A percentile compares a stretch with the other conserved stretches of the same genome.
Evolutionary conservation across 2,329 filamentous ascomycete species (phyloP).

Genomic region (Clarireedia hainanense): DNA sequence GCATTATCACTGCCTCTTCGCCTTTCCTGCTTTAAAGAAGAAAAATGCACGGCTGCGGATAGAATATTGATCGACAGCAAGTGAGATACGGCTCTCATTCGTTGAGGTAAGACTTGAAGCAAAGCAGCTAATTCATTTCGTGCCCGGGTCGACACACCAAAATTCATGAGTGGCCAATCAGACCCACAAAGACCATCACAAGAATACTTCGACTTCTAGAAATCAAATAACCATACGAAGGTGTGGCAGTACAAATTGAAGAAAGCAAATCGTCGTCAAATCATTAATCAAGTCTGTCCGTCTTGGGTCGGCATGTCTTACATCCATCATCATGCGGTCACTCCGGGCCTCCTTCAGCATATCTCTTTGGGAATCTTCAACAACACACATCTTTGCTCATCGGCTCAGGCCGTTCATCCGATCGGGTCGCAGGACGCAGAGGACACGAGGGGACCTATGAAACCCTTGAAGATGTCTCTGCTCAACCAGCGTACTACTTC

Average conservation of each 20-base stretch:
- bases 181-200: slow-evolving; percentile 1
- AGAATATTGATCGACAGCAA: neutral
- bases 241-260: slow-evolving; percentile 3
- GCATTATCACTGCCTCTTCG: slow-evolving; percentile 1
- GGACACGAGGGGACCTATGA: too few relatives aligned
- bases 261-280: neutral
- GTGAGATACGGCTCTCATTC: neutral
- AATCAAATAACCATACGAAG: neutral
- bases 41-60: neutral
- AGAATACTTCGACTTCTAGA: neutral
- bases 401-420: too few relatives aligned
- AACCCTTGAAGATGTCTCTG: neutral
- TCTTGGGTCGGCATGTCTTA: slow-evolving; percentile 3
- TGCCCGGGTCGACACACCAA: neutral
- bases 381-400: neutral
- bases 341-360: neutral
- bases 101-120: neutral
- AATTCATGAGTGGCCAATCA: neutral
- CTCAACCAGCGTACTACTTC: neutral
- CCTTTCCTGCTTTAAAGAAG: neutral
- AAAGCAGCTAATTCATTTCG: neutral
- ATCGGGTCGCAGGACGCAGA: too few relatives aligned
- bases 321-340: slow-evolving; percentile 8
- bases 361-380: neutral
- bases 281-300: neutral